Evolutionary conservation across 179 eudicot genomes (phyloP), one percentile per base, ranked within the genome.

Genomic region (Camellia oleifera): DNA sequence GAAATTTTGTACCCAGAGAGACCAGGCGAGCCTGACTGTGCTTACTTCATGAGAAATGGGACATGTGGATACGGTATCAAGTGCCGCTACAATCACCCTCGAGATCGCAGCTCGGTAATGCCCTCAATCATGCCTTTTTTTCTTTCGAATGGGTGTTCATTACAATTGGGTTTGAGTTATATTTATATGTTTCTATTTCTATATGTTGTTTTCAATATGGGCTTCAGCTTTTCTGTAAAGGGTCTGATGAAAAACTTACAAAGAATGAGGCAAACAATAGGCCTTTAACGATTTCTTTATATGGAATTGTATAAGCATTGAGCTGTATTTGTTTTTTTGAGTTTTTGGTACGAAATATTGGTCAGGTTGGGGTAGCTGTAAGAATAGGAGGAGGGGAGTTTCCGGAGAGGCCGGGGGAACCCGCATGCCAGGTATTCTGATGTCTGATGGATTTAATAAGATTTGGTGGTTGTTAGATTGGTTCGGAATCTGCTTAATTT

Each of bases 1-100:
- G 94, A 88, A 79, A 82, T 83, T 77, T 88, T 83, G 80, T 95
- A 89, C 85, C 98, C 99, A 69, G 98, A 95, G 86, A 79, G 97
- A 62, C 90, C 88, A 15, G 97, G 98, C n/a, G 83, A 82, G 10
- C 86, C 92, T 0, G 93, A 95, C 74, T 95, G 99, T 81, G 84
- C 88, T 5, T 95, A 88, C 84, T 95, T 91, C 74, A 87, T 95
- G 93, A 87, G 97, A 44, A 95, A 94, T 46, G 99, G 99, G 10
- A 79, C 85, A 0, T 95, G 99, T 78, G 93, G 91, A 26, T 95
- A 87, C 11, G 97, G 97, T 57, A 77, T 70, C 76, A 92, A 93
- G 74, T 95, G 99, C 75, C 92, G 98, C 9, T 95, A 79, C 86
- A 93, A 95, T 72, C 99, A 95, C 73, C 99, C 99, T 63, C 97